Percentiles rank a stretch among this genome's conserved stretches.
Evolutionary conservation across 257 asterid genomes (phyloP).

Genomic region (Prunella vulgaris): DNA sequence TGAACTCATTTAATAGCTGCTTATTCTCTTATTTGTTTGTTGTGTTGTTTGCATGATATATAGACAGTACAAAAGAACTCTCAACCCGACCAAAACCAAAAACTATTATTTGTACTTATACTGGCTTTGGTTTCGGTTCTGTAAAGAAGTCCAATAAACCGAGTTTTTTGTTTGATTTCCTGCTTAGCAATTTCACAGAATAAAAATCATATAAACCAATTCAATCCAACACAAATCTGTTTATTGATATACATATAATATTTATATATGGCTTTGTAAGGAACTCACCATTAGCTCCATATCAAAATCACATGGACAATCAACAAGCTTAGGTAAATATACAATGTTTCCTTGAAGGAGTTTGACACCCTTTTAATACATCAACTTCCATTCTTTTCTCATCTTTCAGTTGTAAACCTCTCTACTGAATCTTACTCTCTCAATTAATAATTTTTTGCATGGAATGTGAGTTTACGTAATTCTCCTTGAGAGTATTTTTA

Average conservation of each 20-base stretch:
- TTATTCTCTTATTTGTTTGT: neutral
- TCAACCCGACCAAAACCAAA: neutral
- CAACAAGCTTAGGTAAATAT: neutral
- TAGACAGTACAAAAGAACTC: neutral
- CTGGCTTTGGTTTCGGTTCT: neutral
- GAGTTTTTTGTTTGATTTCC: neutral
- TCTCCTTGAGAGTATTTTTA: too few species aligned
- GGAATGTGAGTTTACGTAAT: neutral
- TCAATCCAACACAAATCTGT: neutral
- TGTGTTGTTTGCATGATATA: neutral
- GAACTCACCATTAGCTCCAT: neutral
- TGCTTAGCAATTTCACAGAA: neutral
- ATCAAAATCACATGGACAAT: neutral
- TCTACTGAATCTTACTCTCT: neutral
- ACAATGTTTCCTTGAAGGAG: neutral
- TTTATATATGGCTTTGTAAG: neutral
- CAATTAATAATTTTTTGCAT: neutral
- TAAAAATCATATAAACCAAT: neutral
- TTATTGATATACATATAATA: too few species aligned
- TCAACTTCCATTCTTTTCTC: neutral
- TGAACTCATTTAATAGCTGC: neutral
- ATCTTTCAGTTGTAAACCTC: neutral
- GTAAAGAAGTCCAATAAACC: neutral
- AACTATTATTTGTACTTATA: neutral
- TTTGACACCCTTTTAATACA: neutral